Conservation (phyloP, 805 yeast species). For the Ogataea kodamae region DNA sequence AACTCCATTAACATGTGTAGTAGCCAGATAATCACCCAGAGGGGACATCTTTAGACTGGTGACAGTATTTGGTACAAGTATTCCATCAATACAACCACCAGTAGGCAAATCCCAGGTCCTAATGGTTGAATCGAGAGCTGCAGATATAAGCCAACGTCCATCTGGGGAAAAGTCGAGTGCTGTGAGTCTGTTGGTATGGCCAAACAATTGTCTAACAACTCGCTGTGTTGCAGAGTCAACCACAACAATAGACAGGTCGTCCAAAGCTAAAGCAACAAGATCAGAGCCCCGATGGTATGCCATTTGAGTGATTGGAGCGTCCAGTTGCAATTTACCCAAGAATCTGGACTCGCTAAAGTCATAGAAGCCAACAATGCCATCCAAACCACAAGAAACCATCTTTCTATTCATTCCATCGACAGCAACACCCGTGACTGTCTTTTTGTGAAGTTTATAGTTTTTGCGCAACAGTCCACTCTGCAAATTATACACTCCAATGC, state of each 20-base stretch:
- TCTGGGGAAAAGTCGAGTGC: constrained; percentile 88
- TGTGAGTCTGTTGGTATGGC: constrained; percentile 87
- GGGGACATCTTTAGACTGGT: constrained; percentile 81
- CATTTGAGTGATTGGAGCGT: constrained; percentile 74
- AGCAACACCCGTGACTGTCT: constrained; percentile 83
- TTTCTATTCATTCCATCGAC: constrained; percentile 87
- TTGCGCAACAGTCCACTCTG: constrained; percentile 87
- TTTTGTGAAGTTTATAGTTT: constrained; percentile 65
- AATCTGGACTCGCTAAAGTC: constrained; percentile 72
- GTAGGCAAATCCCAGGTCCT: constrained; percentile 98
- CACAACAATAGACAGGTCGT: constrained; percentile 79
- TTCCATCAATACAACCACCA: constrained; percentile 95
- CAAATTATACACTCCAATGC: constrained; percentile 79
- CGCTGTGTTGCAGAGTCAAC: constrained; percentile 78
- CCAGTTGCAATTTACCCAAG: constrained; percentile 63
- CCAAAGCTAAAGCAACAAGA: constrained; percentile 78
- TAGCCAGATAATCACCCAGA: constrained; percentile 84
- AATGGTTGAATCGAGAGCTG: constrained; percentile 78
- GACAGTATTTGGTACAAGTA: constrained; percentile 71
- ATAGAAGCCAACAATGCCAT: constrained; percentile 84
- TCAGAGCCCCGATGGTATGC: constrained; percentile 80
- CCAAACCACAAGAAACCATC: constrained; percentile 84
- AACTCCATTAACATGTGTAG: constrained; percentile 84
- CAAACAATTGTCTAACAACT: constrained; percentile 82
- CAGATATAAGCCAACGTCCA: constrained; percentile 90